phyloP scores from a whole-genome alignment of 345 rosid genomes.

The Bretschneidera sinensis region DNA sequence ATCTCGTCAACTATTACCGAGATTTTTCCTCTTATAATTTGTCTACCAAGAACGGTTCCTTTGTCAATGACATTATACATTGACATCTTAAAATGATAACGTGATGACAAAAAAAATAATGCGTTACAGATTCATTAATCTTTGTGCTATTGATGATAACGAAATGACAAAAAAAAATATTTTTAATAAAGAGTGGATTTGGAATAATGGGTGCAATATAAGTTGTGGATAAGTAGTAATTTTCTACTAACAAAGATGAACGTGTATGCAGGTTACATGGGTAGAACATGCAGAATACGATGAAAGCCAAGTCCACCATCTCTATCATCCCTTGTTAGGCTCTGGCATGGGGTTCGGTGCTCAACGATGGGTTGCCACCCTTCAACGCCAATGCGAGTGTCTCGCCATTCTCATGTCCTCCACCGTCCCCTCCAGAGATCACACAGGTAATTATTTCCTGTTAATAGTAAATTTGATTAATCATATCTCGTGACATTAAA shows the following conservation, averaged over 20 bases:
- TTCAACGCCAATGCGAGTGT: constrained; percentile 92
- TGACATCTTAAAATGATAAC: no score
- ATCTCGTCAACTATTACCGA: constrained; percentile 23
- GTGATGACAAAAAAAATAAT: no score
- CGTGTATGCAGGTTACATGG: constrained; percentile 87
- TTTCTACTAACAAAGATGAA: neutral
- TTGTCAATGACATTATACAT: no score
- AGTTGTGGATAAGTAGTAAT: no score
- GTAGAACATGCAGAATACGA: constrained; percentile 95
- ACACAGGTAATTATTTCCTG: constrained; percentile 32
- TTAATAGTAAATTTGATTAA: no score
- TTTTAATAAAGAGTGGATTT: no score
- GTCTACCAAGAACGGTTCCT: neutral
- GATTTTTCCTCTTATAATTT: constrained; percentile 27
- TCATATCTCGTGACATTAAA: no score
- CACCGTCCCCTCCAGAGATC: constrained; percentile 42
- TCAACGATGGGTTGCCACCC: constrained; percentile 86
- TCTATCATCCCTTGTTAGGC: constrained; percentile 55
- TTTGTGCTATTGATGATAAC: no score
- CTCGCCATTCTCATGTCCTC: constrained; percentile 92
- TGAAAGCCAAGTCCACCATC: constrained; percentile 61
- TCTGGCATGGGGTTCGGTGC: constrained; percentile 92
- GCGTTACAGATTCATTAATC: no score
- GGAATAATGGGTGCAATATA: no score
- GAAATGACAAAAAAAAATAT: no score